Evolutionary conservation across 2,329 filamentous ascomycete species (phyloP).

Genomic region (Lasiodiplodia citricola): DNA sequence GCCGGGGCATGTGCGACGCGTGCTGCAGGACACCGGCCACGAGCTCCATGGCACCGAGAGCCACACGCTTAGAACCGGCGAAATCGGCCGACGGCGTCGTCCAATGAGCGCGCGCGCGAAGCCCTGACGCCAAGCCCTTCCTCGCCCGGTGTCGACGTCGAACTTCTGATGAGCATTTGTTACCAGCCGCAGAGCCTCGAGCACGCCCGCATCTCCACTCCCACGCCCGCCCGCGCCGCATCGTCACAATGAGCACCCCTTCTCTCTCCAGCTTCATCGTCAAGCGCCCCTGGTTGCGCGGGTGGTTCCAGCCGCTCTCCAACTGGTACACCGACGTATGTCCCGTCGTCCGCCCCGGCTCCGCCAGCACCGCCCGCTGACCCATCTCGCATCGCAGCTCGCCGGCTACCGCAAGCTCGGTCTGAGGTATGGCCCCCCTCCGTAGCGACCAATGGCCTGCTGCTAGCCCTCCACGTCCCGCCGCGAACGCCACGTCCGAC

Average conservation of each 20-base stretch:
- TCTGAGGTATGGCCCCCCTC: constrained; percentile 69
- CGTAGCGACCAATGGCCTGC: constrained; percentile 6
- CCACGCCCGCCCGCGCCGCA: constrained; percentile 31
- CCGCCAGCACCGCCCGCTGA: constrained; percentile 20
- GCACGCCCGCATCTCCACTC: constrained; percentile 27
- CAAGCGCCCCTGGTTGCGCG: constrained; percentile 85
- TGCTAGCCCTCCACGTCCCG: constrained; percentile 4
- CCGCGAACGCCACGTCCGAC: not conserved
- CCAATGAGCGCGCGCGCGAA: constrained; percentile 10
- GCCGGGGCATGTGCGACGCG: not conserved
- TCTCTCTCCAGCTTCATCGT: constrained; percentile 77
- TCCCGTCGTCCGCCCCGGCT: not conserved
- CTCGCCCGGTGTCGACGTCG: constrained; percentile 1
- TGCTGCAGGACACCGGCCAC: not conserved
- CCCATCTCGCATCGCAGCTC: constrained; percentile 48
- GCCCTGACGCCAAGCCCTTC: constrained; percentile 14
- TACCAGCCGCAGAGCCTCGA: constrained; percentile 34
- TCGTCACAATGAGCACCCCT: constrained; percentile 68
- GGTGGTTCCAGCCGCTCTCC: constrained; percentile 78
- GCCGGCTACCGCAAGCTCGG: constrained; percentile 93
- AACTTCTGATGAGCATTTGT: constrained; percentile 30
- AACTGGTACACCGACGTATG: constrained; percentile 78
- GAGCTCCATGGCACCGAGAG: not conserved
- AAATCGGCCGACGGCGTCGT: not conserved
- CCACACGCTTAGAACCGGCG: not conserved